Conservation (phyloP, 1,139 yeast species). For the Zygotorulaspora mrakii region DNA sequence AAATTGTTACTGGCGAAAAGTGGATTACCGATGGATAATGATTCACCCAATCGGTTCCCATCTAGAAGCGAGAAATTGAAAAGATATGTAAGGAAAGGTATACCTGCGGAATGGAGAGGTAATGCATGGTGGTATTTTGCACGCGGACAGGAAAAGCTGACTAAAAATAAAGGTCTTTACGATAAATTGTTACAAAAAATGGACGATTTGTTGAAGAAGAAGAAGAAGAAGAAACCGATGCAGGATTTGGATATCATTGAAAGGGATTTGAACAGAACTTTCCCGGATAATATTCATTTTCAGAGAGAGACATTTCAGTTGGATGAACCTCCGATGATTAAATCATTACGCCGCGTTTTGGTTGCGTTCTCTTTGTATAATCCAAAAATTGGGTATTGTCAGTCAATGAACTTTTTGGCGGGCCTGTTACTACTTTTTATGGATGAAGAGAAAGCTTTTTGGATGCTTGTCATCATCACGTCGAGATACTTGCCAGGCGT, state of each 20-base stretch:
- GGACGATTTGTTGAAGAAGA: constrained; percentile 16
- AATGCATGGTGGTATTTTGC: constrained; percentile 96
- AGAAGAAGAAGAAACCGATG: constrained; percentile 41
- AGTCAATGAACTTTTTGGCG: constrained; percentile 85
- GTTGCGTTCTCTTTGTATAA: constrained; percentile 81
- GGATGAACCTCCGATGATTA: constrained; percentile 60
- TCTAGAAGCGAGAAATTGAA: constrained; percentile 78
- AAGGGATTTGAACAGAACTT: constrained; percentile 86
- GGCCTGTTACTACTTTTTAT: constrained; percentile 77
- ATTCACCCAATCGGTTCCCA: constrained; percentile 58
- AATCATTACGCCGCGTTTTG: constrained; percentile 72
- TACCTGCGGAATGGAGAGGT: constrained; percentile 97
- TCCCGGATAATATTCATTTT: constrained; percentile 86
- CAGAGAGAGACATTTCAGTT: constrained; percentile 39
- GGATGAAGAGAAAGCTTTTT: constrained; percentile 85
- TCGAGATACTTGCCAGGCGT: constrained; percentile 85
- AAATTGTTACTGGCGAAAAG: constrained; percentile 54
- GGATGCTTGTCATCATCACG: constrained; percentile 93
- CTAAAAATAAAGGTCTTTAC: constrained; percentile 68
- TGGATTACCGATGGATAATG: constrained; percentile 53
- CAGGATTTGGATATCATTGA: constrained; percentile 85
- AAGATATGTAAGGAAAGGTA: constrained; percentile 81
- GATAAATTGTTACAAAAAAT: constrained; percentile 53
- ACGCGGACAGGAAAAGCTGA: constrained; percentile 76
- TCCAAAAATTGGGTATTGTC: constrained; percentile 94